A percentile compares a stretch with the other conserved stretches of the same genome.
These are phyloP conservation scores for Phytophthora megakarya DNA, from an alignment of 352 stramenopile genomes.

Conservation along the genomic window DNA sequence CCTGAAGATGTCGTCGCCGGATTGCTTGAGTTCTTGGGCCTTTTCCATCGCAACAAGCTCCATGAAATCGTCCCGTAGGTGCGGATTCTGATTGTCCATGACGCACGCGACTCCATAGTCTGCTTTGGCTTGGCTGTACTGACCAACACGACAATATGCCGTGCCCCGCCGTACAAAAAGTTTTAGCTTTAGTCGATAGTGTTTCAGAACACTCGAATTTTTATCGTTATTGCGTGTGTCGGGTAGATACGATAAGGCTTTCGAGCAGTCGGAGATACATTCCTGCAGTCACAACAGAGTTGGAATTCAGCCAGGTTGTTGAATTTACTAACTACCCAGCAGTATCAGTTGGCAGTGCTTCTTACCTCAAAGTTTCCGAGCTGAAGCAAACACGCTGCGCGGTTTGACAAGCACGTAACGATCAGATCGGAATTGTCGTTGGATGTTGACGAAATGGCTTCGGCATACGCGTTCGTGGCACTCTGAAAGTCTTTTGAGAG, in stretches of 20 bases:
- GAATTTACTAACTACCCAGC: background rate
- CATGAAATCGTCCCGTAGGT: constrained; percentile 70
- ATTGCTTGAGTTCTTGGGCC: constrained; percentile 54
- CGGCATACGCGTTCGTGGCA: constrained; percentile 71
- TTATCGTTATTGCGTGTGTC: constrained; percentile 49
- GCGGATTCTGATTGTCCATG: constrained; percentile 74
- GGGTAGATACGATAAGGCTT: constrained; percentile 64
- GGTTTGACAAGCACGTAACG: constrained; percentile 71
- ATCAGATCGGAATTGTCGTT: constrained; percentile 48
- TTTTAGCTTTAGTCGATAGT: constrained; percentile 76
- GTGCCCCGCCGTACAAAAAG: constrained; percentile 75
- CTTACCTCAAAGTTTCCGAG: constrained; percentile 59
- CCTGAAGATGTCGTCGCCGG: constrained; percentile 53
- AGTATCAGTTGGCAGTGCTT: background rate
- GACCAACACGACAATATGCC: constrained; percentile 62
- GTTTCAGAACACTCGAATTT: constrained; percentile 41
- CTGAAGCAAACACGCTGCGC: constrained; percentile 66
- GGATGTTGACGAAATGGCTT: constrained; percentile 48
- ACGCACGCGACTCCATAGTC: constrained; percentile 81
- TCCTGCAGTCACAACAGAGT: constrained; percentile 24
- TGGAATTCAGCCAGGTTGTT: background rate
- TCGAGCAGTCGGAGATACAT: constrained; percentile 73
- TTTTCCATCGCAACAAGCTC: constrained; percentile 66
- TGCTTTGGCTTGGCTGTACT: constrained; percentile 69
- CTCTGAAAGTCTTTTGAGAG: constrained; percentile 67